Evolutionary conservation across 192 early-diverging fungal species (phyloP).

Genomic region (Coemansia sp.): DNA sequence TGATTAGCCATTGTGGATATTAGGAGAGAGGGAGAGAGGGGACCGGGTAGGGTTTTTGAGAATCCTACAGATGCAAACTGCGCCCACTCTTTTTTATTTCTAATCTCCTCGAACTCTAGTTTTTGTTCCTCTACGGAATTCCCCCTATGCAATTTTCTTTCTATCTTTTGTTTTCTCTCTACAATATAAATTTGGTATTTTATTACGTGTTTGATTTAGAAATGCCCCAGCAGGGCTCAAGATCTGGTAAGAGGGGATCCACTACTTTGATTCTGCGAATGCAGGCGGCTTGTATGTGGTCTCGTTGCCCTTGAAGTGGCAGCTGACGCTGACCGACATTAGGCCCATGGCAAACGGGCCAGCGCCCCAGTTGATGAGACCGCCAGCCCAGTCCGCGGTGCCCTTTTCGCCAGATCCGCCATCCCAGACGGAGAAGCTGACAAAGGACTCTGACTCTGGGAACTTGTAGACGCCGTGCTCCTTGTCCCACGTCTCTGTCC

Average conservation of each 20-base stretch:
- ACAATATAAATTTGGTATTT: neutral
- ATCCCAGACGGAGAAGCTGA: constrained; percentile 67
- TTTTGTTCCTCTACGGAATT: too few species aligned
- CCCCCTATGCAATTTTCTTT: neutral
- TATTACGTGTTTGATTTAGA: neutral
- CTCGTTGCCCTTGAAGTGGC: constrained; percentile 58
- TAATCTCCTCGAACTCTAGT: too few species aligned
- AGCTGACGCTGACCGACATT: constrained; percentile 56
- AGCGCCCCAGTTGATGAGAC: constrained; percentile 59
- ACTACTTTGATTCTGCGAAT: too few species aligned
- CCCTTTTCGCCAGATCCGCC: constrained; percentile 58
- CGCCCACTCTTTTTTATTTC: neutral
- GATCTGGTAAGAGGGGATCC: too few species aligned
- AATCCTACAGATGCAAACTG: constrained; percentile 25
- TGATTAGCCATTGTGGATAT: too few species aligned
- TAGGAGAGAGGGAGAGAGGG: neutral
- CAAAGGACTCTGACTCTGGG: constrained; percentile 53
- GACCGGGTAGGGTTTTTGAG: constrained; percentile 20
- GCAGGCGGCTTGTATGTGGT: constrained; percentile 42
- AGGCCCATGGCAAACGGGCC: constrained; percentile 53
- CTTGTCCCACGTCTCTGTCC: constrained; percentile 51
- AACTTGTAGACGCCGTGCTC: constrained; percentile 41
- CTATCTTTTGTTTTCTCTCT: constrained; percentile 9
- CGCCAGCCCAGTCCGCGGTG: constrained; percentile 63
- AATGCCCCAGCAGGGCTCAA: too few species aligned